Base-by-base conservation (phyloP, 2,329 filamentous ascomycete genomes). In the Diaporthe sp. region DNA sequence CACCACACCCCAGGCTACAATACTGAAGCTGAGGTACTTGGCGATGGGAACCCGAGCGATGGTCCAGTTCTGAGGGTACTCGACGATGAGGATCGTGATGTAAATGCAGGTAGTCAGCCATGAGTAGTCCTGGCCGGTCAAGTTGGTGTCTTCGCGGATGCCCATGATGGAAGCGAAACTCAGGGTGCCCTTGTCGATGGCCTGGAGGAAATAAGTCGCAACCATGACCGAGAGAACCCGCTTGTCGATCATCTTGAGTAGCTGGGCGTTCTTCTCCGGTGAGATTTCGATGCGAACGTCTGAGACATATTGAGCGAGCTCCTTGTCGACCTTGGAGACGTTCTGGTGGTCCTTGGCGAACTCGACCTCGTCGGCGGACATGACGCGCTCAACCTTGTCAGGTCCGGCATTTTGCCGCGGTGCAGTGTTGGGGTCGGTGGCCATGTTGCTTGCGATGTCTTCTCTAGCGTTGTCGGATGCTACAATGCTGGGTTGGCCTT, bases 31-130 rank as follows among this genome's bases (percentile, higher is more conserved):
- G 7, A 94, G 87, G 76, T 92, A 93, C 80, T 94, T 94, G 72
- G 90, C 92, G 61, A 94, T 89, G 8, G 92, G 92, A 0, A 93
- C 89, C 39, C 91, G 72, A 17, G 79, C 77, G 72, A 83, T 84
- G 78, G 86, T 81, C 79, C 80, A 85, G 82, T 92, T 94, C 82
- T 92, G 93, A 0, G 93, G 93, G 80, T 94, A 94, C 82, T 95
- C 93, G 78, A 94, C 92, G 62, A 92, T 83, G 13, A 95, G 85
- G 28, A 94, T 91, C 71, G 90, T 92, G 76, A 94, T 91, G 84
- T 94, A 95, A 78, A 95, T 93, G 86, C 91, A 94, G 17, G 92
- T 94, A 0, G 91, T 93, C 71, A 95, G 85, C 93, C 93, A 95
- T 37, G 88, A 90, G 81, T 92, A 95, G 84, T 94, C 81, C 46